Conservation (phyloP, 371 early-diverging fungal genomes). For the Umbelopsis sp. region DNA sequence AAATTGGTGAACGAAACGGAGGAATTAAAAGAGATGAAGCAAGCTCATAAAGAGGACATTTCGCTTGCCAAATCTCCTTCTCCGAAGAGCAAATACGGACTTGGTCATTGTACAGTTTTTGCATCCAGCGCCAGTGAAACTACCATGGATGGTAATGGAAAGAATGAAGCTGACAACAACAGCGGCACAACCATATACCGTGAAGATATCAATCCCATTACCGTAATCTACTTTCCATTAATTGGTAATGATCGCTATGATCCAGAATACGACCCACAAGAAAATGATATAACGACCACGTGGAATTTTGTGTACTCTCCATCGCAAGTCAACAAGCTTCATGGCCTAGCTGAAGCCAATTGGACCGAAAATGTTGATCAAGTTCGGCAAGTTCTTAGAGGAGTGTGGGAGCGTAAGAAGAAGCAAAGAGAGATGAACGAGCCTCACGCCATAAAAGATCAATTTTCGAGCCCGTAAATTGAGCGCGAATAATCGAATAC, state of each 20-base stretch:
- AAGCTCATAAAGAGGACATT: constrained; percentile 19
- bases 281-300: constrained; percentile 63
- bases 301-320: constrained; percentile 68
- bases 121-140: constrained; percentile 32
- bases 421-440: neutral
- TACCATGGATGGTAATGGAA: constrained; percentile 21
- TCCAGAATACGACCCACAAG: constrained; percentile 65
- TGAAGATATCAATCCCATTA: constrained; percentile 43
- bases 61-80: constrained; percentile 19
- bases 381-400: constrained; percentile 41
- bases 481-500: no score
- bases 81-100: constrained; percentile 25
- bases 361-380: constrained; percentile 49
- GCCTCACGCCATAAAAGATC: neutral
- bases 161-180: constrained; percentile 1
- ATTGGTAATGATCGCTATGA: constrained; percentile 57
- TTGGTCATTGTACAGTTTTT: constrained; percentile 48
- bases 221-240: constrained; percentile 64
- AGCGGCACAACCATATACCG: constrained; percentile 1
- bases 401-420: constrained; percentile 52
- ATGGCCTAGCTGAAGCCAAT: constrained; percentile 55
- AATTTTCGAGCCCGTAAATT: neutral
- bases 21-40: constrained; percentile 20
- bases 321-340: constrained; percentile 59
- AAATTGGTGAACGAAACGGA: constrained; percentile 31